Evolutionary conservation across 352 stramenopile genomes (phyloP).

Genomic region (Phytophthora quininea): DNA sequence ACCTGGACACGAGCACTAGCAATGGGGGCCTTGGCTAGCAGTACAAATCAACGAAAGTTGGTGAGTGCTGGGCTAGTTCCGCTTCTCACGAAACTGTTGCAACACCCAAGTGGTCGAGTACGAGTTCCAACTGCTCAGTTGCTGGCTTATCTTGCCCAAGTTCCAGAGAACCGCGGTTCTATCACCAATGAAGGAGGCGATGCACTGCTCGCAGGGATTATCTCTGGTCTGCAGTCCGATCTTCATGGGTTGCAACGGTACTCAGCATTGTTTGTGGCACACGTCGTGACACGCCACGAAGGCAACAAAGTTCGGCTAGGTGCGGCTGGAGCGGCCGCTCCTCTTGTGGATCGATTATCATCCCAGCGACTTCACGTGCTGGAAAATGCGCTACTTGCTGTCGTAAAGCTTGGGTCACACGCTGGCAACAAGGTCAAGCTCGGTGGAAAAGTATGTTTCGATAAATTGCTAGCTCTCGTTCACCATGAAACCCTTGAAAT

Average conservation of each 20-base stretch:
- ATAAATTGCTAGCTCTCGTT: slow-evolving; percentile 67
- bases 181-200: slow-evolving; percentile 56
- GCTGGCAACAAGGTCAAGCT: slow-evolving; percentile 84
- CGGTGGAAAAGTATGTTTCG: slow-evolving; percentile 73
- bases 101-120: slow-evolving; percentile 18
- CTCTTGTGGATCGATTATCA: slow-evolving; percentile 65
- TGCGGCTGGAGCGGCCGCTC: slow-evolving; percentile 42
- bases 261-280: slow-evolving; percentile 54
- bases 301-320: slow-evolving; percentile 68
- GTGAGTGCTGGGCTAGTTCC: slow-evolving; percentile 42
- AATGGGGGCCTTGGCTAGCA: slow-evolving; percentile 43
- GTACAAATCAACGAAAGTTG: slow-evolving; percentile 58
- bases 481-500: slow-evolving; percentile 72
- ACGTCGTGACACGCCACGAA: slow-evolving; percentile 65
- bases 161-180: slow-evolving; percentile 48
- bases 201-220: slow-evolving; percentile 37
- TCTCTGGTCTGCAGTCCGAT: slow-evolving; percentile 55
- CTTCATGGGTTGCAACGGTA: slow-evolving; percentile 66
- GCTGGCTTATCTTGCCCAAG: slow-evolving; percentile 51
- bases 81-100: slow-evolving; percentile 45
- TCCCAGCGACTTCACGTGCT: slow-evolving; percentile 73
- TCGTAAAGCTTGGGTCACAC: slow-evolving; percentile 73
- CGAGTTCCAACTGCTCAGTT: slow-evolving; percentile 47
- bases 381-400: slow-evolving; percentile 69
- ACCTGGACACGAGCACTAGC: slow-evolving; percentile 56